Evolutionary conservation across 805 yeast genomes (phyloP).

Genomic region (Metschnikowia rubicola): DNA sequence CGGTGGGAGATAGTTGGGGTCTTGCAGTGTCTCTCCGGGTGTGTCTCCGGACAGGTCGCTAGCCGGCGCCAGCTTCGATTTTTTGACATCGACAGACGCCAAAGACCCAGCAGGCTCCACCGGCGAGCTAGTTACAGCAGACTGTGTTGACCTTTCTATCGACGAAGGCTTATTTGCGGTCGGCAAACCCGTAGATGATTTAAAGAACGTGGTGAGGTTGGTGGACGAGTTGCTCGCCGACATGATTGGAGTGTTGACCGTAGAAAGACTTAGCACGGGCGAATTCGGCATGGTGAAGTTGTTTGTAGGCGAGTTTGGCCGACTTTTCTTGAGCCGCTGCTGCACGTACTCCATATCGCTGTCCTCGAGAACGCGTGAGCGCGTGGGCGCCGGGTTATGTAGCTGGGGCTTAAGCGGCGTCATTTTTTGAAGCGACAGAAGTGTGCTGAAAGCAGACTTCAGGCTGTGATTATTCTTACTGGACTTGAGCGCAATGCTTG

Average conservation of each 20-base stretch:
- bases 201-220: slow-evolving; percentile 34
- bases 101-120: not conserved
- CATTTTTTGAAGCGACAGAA: slow-evolving; percentile 57
- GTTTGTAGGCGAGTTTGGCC: slow-evolving; percentile 47
- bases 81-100: too few relatives aligned
- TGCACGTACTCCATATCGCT: slow-evolving; percentile 47
- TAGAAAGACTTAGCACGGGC: slow-evolving; percentile 39
- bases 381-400: slow-evolving; percentile 17
- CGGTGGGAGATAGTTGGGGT: slow-evolving; percentile 39
- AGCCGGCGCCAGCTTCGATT: too few relatives aligned
- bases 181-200: slow-evolving; percentile 23
- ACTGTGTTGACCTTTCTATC: slow-evolving; percentile 1
- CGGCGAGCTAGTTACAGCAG: not conserved
- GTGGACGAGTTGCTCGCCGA: slow-evolving; percentile 42
- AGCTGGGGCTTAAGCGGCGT: slow-evolving; percentile 36
- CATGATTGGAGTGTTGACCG: slow-evolving; percentile 38
- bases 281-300: slow-evolving; percentile 43
- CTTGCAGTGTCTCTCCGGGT: not conserved
- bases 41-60: too few relatives aligned
- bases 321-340: slow-evolving; percentile 42
- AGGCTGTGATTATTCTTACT: slow-evolving; percentile 21
- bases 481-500: slow-evolving; percentile 38
- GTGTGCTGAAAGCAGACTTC: slow-evolving; percentile 27
- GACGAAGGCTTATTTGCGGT: not conserved
- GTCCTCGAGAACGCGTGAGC: slow-evolving; percentile 32